Evolutionary conservation across 2,329 filamentous ascomycete genomes (phyloP).

Genomic region (Byssoonygena ceratinophila): DNA sequence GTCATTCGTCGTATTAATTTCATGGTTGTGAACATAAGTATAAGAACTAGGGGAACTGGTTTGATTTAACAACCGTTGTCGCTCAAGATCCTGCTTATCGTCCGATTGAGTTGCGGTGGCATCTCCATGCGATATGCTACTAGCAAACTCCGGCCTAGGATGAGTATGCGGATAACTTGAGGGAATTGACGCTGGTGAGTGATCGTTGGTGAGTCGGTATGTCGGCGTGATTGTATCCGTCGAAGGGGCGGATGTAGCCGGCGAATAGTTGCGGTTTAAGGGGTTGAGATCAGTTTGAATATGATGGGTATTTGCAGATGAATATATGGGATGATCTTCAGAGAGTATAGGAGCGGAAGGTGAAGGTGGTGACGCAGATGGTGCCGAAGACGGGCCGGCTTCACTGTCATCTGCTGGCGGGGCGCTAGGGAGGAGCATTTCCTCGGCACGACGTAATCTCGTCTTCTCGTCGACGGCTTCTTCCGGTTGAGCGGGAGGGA

Average conservation of each 20-base stretch:
- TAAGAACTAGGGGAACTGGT: constrained; percentile 53
- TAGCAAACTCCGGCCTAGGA: neutral
- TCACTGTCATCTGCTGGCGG: constrained; percentile 47
- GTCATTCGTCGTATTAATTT: constrained; percentile 13
- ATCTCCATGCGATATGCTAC: neutral
- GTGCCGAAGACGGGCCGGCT: constrained; percentile 28
- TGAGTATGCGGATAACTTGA: constrained; percentile 12
- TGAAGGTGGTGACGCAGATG: constrained; percentile 21
- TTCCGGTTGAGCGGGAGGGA: constrained; percentile 44
- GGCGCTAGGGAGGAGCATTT: constrained; percentile 67
- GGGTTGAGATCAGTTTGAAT: constrained; percentile 20
- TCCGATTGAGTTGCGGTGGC: constrained; percentile 35
- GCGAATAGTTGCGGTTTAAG: constrained; percentile 13
- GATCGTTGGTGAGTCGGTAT: constrained; percentile 2
- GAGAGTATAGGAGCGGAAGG: constrained; percentile 38
- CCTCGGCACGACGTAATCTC: constrained; percentile 63
- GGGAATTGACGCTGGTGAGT: neutral
- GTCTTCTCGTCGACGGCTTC: constrained; percentile 69
- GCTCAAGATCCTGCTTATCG: constrained; percentile 71
- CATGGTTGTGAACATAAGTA: constrained; percentile 7
- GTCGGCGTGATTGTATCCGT: constrained; percentile 22
- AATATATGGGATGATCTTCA: constrained; percentile 37
- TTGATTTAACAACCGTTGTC: constrained; percentile 51
- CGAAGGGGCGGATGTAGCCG: constrained; percentile 22
- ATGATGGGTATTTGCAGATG: constrained; percentile 32